A percentile compares a stretch with the other conserved stretches of the same genome.
These are phyloP conservation scores for Rickenella mellea DNA, from an alignment of 768 basidiomycete genomes.

Conservation along the genomic window DNA sequence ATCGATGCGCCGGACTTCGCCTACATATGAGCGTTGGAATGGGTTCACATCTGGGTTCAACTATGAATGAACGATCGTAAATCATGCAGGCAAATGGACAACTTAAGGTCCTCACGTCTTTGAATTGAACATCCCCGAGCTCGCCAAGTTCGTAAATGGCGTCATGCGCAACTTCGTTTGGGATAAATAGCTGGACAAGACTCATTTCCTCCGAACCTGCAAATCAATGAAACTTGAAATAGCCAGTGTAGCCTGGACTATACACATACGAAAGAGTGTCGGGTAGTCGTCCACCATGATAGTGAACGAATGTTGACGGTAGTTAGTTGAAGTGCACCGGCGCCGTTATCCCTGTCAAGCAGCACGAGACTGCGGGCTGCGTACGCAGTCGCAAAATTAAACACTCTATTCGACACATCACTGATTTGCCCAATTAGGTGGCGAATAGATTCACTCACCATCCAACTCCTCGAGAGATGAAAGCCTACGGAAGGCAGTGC, in stretches of 20 bases:
- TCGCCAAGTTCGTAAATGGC: conserved; percentile 93
- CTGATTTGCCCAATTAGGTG: no score
- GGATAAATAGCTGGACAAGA: conserved; percentile 93
- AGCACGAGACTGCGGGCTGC: no score
- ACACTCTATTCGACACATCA: no score
- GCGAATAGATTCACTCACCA: no score
- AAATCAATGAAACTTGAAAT: conserved; percentile 8
- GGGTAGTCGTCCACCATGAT: conserved; percentile 80
- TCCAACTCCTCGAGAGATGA: no score
- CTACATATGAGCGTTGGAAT: conserved; percentile 97
- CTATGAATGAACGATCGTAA: conserved; percentile 32
- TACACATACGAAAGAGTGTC: conserved; percentile 72
- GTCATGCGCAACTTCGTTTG: conserved; percentile 95
- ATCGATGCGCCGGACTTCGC: conserved; percentile 89
- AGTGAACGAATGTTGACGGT: no score
- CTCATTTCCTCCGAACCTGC: conserved; percentile 98
- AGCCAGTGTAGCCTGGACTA: conserved; percentile 1
- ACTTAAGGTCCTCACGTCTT: conserved; percentile 60
- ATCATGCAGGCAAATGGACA: background rate
- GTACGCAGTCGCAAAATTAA: no score
- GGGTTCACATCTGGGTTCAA: conserved; percentile 92
- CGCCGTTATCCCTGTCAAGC: no score
- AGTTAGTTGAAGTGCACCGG: no score
- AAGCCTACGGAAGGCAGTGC: no score
- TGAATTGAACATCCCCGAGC: conserved; percentile 93